Conservation (phyloP, 139 green algal genomes). For the Tetradesmus lagerheimii region DNA sequence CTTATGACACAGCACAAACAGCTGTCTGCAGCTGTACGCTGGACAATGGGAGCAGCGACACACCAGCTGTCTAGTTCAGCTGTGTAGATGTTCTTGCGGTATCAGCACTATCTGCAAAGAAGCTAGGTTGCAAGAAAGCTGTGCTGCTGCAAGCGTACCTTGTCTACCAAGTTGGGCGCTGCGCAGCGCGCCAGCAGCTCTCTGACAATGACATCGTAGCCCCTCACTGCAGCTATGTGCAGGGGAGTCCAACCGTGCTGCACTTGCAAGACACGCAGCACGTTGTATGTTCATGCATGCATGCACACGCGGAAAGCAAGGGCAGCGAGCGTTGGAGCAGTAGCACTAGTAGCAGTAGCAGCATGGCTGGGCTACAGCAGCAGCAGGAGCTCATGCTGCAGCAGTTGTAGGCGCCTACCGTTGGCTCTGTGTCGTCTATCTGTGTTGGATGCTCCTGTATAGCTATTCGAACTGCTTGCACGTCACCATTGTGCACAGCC, state of each 20-base stretch:
- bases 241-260: conserved; percentile 43
- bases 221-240: conserved; percentile 46
- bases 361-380: not conserved
- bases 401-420: not conserved
- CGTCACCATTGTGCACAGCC: conserved; percentile 16
- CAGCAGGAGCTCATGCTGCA: not conserved
- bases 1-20: not conserved
- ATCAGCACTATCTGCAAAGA: too few relatives aligned
- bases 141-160: conserved; percentile 37
- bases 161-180: conserved; percentile 48
- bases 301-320: not conserved
- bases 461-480: conserved; percentile 1
- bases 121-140: too few relatives aligned
- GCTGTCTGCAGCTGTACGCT: not conserved
- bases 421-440: conserved; percentile 36
- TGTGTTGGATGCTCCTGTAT: conserved; percentile 27
- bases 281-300: not conserved
- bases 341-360: not conserved
- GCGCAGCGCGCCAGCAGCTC: conserved; percentile 57
- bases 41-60: not conserved
- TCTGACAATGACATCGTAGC: conserved; percentile 47
- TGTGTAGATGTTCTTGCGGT: not conserved
- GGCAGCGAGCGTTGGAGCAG: not conserved
- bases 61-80: not conserved
- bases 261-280: not conserved